These are phyloP conservation scores for Phialocephala sp. DNA, from an alignment of 2,329 filamentous ascomycete genomes.

Conservation along the genomic window DNA sequence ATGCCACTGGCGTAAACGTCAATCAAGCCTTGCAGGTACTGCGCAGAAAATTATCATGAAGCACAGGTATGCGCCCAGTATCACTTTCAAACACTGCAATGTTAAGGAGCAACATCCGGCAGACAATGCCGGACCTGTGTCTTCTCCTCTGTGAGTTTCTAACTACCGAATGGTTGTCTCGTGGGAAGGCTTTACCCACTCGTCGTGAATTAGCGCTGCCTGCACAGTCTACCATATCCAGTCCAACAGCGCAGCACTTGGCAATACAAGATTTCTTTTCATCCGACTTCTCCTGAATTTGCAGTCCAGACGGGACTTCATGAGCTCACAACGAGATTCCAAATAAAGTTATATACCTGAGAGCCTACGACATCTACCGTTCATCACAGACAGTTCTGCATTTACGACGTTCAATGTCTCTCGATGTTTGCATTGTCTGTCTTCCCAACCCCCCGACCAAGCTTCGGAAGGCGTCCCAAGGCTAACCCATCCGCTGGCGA, in stretches of 20 bases:
- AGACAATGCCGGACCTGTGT: not conserved
- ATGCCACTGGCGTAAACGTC: slow-evolving; percentile 10
- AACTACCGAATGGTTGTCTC: not conserved
- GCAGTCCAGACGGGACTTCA: not conserved
- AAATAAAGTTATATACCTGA: not conserved
- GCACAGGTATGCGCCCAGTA: not conserved
- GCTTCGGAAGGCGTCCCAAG: not conserved
- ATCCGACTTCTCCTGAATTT: not conserved
- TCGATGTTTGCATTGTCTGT: not conserved
- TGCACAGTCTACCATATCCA: not conserved
- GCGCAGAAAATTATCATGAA: not conserved
- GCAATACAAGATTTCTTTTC: not conserved
- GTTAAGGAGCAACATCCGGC: not conserved
- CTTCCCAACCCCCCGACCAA: no score
- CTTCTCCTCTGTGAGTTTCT: not conserved
- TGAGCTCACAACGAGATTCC: not conserved
- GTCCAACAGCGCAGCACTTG: not conserved
- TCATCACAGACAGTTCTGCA: no score
- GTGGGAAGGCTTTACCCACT: not conserved
- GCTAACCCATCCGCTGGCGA: not conserved
- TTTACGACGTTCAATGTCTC: no score
- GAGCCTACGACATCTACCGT: not conserved
- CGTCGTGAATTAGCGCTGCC: not conserved
- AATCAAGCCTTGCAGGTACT: not conserved
- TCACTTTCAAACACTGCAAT: not conserved